phyloP scores from a whole-genome alignment of 371 early-diverging fungal genomes.

The Actinomortierella ambigua region DNA sequence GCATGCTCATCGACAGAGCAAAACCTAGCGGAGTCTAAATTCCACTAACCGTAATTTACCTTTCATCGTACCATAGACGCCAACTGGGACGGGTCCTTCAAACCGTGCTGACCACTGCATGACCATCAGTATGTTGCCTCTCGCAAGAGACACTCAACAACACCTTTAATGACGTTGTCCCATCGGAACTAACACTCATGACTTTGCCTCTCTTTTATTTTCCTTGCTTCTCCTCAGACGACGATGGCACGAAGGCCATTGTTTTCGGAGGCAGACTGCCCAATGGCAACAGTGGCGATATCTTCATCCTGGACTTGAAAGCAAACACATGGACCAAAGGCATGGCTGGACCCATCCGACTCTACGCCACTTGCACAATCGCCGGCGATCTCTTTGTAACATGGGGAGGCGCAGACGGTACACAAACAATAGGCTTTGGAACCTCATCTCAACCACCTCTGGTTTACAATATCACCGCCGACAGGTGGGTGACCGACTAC shows the following conservation, averaged over 20 bases:
- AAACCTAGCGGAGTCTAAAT: not conserved
- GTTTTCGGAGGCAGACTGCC: conserved; percentile 23
- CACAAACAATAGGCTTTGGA: not conserved
- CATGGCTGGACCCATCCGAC: conserved; percentile 11
- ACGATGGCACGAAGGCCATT: conserved; percentile 27
- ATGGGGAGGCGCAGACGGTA: conserved; percentile 23
- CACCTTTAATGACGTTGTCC: not conserved
- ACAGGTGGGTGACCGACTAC: conserved; percentile 17
- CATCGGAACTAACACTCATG: not conserved
- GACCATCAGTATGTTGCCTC: conserved; percentile 20
- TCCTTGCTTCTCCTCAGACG: conserved; percentile 8
- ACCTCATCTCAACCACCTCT: conserved; percentile 3
- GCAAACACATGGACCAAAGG: conserved; percentile 17
- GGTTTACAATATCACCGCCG: conserved; percentile 19
- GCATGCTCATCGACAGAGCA: not conserved
- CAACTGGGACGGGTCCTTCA: conserved; percentile 17
- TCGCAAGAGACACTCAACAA: not conserved
- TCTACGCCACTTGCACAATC: conserved; percentile 29
- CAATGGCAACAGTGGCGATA: conserved; percentile 8
- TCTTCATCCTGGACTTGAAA: conserved; percentile 21
- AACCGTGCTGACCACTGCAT: conserved; percentile 40
- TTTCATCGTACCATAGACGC: conserved; percentile 3
- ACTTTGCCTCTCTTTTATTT: too few relatives aligned
- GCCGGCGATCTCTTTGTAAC: conserved; percentile 25
- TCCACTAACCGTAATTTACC: not conserved